phyloP scores from a whole-genome alignment of 257 asterid species.

The Misopates orontium region DNA sequence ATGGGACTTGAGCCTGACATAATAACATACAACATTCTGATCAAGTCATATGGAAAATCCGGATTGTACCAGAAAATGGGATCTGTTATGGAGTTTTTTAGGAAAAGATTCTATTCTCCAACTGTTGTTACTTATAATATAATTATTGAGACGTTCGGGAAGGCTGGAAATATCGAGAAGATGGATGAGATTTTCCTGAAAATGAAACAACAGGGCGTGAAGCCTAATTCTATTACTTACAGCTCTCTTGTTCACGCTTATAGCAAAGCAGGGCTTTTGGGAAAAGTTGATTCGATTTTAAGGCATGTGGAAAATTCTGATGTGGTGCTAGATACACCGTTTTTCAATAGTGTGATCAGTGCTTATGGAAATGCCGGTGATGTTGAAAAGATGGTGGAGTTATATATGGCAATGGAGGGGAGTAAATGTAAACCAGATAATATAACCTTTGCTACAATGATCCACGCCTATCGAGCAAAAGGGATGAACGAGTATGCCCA shows the following conservation, averaged over 20 bases:
- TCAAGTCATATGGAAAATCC: slow-evolving; percentile 65
- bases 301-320: slow-evolving; percentile 82
- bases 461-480: slow-evolving; percentile 55
- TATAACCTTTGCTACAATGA: slow-evolving; percentile 69
- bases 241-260: slow-evolving; percentile 74
- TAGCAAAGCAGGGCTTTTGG: slow-evolving; percentile 61
- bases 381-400: slow-evolving; percentile 63
- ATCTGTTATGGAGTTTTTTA: slow-evolving; percentile 68
- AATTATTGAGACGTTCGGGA: slow-evolving; percentile 75
- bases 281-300: slow-evolving; percentile 60
- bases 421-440: slow-evolving; percentile 69
- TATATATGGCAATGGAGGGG: slow-evolving; percentile 63
- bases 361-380: slow-evolving; percentile 82
- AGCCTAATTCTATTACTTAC: slow-evolving; percentile 83
- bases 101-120: slow-evolving; percentile 71
- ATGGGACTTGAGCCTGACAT: slow-evolving; percentile 84
- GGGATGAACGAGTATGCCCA: slow-evolving; percentile 71
- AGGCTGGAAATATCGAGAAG: slow-evolving; percentile 57
- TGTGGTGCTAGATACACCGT: slow-evolving; percentile 72
- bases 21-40: slow-evolving; percentile 69
- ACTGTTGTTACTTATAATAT: slow-evolving; percentile 74
- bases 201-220: slow-evolving; percentile 83
- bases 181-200: slow-evolving; percentile 78
- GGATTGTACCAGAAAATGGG: slow-evolving; percentile 65
- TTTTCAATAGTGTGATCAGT: slow-evolving; percentile 72